Percentiles rank a stretch among this genome's conserved stretches.
Evolutionary conservation across 1,284 basidiomycete genomes (phyloP).

Genomic region (Violaceomyces palustris): DNA sequence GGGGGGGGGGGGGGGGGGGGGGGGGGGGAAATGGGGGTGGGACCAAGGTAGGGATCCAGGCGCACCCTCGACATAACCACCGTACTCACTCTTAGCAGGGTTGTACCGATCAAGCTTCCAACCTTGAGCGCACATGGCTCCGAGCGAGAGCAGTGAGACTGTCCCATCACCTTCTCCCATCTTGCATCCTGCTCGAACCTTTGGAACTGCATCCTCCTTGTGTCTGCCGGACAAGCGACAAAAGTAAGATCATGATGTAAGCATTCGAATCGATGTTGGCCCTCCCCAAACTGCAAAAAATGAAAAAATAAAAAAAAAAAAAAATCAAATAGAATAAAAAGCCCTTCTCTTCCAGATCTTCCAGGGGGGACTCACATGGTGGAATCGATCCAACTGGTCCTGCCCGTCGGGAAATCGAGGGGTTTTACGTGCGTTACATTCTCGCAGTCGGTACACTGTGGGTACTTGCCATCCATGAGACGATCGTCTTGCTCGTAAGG

Average conservation of each 20-base stretch:
- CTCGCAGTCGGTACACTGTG: constrained; percentile 17
- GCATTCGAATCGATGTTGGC: not conserved
- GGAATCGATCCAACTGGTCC: constrained; percentile 39
- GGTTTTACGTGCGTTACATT: constrained; percentile 27
- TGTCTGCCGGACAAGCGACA: constrained; percentile 11
- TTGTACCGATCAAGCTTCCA: constrained; percentile 91
- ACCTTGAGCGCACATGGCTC: constrained; percentile 86
- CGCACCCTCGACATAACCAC: no score
- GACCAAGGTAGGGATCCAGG: no score
- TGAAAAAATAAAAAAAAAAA: constrained; percentile 1
- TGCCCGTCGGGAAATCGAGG: constrained; percentile 35
- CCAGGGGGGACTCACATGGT: constrained; percentile 3
- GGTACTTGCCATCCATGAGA: constrained; percentile 11
- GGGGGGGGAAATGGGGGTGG: no score
- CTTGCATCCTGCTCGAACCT: constrained; percentile 40
- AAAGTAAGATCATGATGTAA: not conserved
- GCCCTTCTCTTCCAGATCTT: no score
- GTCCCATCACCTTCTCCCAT: constrained; percentile 76
- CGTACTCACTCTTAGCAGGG: constrained; percentile 62
- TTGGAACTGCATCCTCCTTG: constrained; percentile 29
- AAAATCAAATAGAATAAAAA: no score
- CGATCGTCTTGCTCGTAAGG: constrained; percentile 20
- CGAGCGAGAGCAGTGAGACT: constrained; percentile 79
- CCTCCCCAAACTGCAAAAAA: no score
- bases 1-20: not conserved